These are phyloP conservation scores for Halophytophthora batemanensis DNA, from an alignment of 352 stramenopile genomes.

Conservation along the genomic window DNA sequence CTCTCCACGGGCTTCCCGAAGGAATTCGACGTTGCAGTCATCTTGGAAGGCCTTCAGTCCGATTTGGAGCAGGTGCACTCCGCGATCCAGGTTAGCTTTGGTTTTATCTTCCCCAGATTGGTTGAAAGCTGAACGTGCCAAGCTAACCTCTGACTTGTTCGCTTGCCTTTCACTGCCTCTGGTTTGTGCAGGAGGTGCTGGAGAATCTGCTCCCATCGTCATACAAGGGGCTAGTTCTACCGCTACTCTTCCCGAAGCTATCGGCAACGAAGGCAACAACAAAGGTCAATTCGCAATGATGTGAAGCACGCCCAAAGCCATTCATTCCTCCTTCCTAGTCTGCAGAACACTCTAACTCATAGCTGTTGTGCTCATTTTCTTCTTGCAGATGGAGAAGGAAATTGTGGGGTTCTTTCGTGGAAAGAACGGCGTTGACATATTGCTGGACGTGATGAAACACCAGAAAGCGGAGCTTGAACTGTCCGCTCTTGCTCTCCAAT, in stretches of 20 bases:
- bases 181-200: conserved; percentile 58
- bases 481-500: conserved; percentile 70
- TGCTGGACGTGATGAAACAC: conserved; percentile 71
- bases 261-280: conserved; percentile 50
- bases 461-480: conserved; percentile 62
- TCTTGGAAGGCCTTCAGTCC: conserved; percentile 75
- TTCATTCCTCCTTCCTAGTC: background rate
- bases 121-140: too few species aligned
- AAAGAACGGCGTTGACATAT: conserved; percentile 54
- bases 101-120: background rate
- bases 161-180: conserved; percentile 7
- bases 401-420: conserved; percentile 42
- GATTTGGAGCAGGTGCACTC: conserved; percentile 71
- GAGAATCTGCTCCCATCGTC: conserved; percentile 72
- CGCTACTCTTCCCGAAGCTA: conserved; percentile 66
- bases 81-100: conserved; percentile 57
- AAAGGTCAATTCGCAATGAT: conserved; percentile 39
- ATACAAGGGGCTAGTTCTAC: conserved; percentile 70
- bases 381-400: conserved; percentile 54
- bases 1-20: conserved; percentile 78
- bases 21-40: conserved; percentile 79
- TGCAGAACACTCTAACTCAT: conserved; percentile 1
- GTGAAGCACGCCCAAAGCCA: background rate
- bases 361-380: conserved; percentile 2
- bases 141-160: too few species aligned